Conservation (phyloP, 2,329 filamentous ascomycete species). For the Verticillium klebahnii region DNA sequence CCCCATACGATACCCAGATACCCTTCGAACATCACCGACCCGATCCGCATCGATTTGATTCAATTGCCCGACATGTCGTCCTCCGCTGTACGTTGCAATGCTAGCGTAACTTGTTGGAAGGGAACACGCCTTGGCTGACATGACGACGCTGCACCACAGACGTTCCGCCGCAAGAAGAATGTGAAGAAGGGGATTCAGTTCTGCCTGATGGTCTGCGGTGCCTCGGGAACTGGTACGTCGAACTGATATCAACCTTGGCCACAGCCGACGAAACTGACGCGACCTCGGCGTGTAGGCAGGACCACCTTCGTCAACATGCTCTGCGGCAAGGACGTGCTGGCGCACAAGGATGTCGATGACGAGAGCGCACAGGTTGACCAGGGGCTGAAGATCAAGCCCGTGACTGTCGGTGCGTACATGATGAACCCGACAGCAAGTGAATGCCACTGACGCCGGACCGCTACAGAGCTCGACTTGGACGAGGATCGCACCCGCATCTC, state of each 20-base stretch:
- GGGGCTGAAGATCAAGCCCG: constrained; percentile 96
- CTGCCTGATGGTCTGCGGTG: constrained; percentile 99
- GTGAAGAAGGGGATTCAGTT: constrained; percentile 99
- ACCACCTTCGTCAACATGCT: constrained; percentile 99
- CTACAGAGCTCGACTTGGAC: constrained; percentile 82
- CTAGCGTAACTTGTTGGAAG: background rate
- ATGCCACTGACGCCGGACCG: background rate
- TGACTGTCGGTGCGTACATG: constrained; percentile 74
- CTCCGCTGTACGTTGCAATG: background rate
- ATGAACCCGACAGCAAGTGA: background rate
- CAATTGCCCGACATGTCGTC: background rate
- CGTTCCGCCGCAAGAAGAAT: constrained; percentile 99
- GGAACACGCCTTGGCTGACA: background rate
- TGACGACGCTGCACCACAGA: constrained; percentile 38
- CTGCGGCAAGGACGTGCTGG: constrained; percentile 87
- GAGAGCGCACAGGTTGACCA: constrained; percentile 88
- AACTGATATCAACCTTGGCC: constrained; percentile 4
- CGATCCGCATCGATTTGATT: background rate
- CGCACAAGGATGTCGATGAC: constrained; percentile 91
- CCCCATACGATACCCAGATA: background rate
- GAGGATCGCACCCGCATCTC: constrained; percentile 98
- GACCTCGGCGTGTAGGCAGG: constrained; percentile 56
- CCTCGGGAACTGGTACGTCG: constrained; percentile 87
- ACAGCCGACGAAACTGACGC: background rate
- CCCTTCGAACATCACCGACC: background rate